Conservation (phyloP, 768 basidiomycete genomes). For the Gymnopilus junonius region DNA sequence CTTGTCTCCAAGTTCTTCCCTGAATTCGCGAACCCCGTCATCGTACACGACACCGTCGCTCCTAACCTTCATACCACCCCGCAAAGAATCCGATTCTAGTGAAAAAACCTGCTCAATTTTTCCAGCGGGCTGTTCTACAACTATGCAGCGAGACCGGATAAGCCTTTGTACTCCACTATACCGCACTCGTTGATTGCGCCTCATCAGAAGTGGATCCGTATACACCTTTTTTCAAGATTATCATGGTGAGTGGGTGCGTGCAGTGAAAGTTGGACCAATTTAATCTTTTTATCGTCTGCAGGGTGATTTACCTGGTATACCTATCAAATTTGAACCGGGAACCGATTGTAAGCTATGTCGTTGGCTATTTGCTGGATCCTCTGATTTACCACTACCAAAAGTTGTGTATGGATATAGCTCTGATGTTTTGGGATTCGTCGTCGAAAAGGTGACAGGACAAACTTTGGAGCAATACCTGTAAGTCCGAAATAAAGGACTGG, state of each 20-base stretch:
- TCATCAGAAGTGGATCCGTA: conserved; percentile 23
- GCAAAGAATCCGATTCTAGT: conserved; percentile 28
- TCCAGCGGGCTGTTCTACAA: conserved; percentile 35
- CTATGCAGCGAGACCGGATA: not conserved
- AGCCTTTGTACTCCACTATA: conserved; percentile 11
- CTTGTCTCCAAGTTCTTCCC: conserved; percentile 31
- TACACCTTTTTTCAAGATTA: conserved; percentile 22
- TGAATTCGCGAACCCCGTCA: conserved; percentile 27
- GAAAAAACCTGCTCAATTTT: conserved; percentile 35
- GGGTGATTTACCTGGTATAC: conserved; percentile 28
- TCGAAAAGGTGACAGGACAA: conserved; percentile 29
- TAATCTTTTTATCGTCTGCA: conserved; percentile 1
- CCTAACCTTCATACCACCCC: conserved; percentile 19
- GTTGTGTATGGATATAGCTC: conserved; percentile 35
- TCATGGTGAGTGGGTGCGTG: conserved; percentile 17
- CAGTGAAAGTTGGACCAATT: not conserved
- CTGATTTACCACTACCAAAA: conserved; percentile 3
- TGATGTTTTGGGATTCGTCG: conserved; percentile 31
- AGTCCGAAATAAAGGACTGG: no score
- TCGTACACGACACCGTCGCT: conserved; percentile 20
- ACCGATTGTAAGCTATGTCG: conserved; percentile 26
- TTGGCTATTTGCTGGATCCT: not conserved
- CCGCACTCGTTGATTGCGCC: conserved; percentile 18
- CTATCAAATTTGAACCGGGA: conserved; percentile 36
- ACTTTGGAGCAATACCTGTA: conserved; percentile 34